Evolutionary conservation across 768 basidiomycete species (phyloP), one percentile per base, ranked within the genome.

Genomic region (Xerocomellus dryophilus): DNA sequence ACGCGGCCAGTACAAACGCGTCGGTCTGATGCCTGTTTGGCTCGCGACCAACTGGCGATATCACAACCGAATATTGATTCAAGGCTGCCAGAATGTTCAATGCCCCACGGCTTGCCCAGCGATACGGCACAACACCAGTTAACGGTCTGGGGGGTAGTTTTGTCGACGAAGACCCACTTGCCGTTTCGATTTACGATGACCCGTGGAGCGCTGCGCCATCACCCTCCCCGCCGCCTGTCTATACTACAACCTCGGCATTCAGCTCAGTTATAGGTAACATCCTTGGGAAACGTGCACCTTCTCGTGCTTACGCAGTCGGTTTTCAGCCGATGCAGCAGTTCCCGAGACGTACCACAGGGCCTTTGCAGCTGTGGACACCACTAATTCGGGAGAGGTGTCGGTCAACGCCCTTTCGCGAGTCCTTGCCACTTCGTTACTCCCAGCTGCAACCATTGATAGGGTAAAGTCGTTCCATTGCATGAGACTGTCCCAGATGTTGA

Each of bases 351-450:
- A 97, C 72, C 79, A 82, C 56, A 77, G 77, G 43, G 82, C 93
- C 11, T 90, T 89, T 63, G 77, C 81, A 32, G 76, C 84, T 7
- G 85, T 91, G 27, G 90, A 93, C 70, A 78, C 82, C n/a, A 76
- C 63, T 29, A 81, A 81, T 56, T 74, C 81, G 12, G 92, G 90
- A 43, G 89, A 93, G 64, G 82, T 84, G 3, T 93, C 93, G 17
- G 83, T 97, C 35, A 90, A 85, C 60, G 80, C 90, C 1, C 74
- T 96, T 38, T 90, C 91, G 43, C 81, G 93, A 39, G 82, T 94
- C 31, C 74, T 97, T 27, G 75, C 80, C 29, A 90, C 91, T 1
- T 90, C 93, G 1, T 77, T 78, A 27, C 76, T 97, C 23, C 86
- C 93, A 18, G 91, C 94, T 35, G 78, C 85, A 18, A 90, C 85